Evolutionary conservation across 2,329 filamentous ascomycete species (phyloP).

Genomic region (Aspergillus jensenii): DNA sequence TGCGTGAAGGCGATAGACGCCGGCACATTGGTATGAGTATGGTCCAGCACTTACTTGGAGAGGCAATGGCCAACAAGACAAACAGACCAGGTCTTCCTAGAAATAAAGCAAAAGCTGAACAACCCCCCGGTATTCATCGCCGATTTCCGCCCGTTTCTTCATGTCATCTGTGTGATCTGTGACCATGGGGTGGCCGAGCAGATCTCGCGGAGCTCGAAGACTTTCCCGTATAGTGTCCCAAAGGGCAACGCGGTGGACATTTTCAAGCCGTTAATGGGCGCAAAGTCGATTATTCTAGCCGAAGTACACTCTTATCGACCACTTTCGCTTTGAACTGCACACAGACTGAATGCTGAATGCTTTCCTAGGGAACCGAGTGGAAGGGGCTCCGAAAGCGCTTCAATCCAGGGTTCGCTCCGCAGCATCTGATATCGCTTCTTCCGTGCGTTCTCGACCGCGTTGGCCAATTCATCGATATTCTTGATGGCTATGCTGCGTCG

Average conservation of each 20-base stretch:
- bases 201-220: conserved; percentile 11
- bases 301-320: too few relatives aligned
- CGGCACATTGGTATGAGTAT: background rate
- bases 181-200: conserved; percentile 22
- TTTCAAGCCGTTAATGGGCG: conserved; percentile 9
- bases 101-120: background rate
- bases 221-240: conserved; percentile 17
- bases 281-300: background rate
- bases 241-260: conserved; percentile 9
- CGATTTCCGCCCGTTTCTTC: conserved; percentile 14
- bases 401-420: conserved; percentile 31
- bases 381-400: conserved; percentile 30
- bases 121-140: background rate
- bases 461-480: conserved; percentile 21
- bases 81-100: background rate
- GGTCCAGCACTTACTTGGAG: too few relatives aligned
- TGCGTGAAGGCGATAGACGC: background rate
- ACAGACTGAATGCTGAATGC: background rate
- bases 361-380: conserved; percentile 25
- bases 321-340: too few relatives aligned
- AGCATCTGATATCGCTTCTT: conserved; percentile 27
- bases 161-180: conserved; percentile 11
- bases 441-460: conserved; percentile 29
- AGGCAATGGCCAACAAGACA: background rate
- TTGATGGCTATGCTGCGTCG: conserved; percentile 18